Evolutionary conservation across 805 yeast genomes (phyloP), one percentile per base, ranked within the genome.

Genomic region (baker's yeast (Saccharomyces cerevisiae)): DNA sequence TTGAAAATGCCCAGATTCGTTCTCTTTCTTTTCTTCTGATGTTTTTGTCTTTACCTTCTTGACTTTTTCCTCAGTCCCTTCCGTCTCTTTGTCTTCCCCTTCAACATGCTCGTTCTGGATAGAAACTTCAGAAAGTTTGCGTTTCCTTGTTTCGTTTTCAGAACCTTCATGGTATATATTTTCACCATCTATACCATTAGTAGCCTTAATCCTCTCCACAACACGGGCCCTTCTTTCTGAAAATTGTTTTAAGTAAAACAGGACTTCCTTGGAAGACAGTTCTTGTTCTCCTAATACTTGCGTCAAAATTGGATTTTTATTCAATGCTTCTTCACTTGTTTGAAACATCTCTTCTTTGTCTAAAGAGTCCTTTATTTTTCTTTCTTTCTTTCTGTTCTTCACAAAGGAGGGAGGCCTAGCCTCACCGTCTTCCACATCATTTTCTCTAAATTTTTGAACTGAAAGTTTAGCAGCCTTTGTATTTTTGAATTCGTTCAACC

Each of bases 401-500:
- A 74, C 73, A 65, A 79, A 90, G 0, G 97, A 83, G 0, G 99
- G 99, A 1, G 99, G 99, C 46, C 22, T 22, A 9, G 13, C 51
- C 5, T 59, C 58, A 8, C 52, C 59, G 13, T 56, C 57, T 6
- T 61, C 59, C 0, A 57, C 48, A 6, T 61, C 69, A 1, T 78
- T 74, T 22, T 75, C 79, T 61, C 98, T 77, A 65, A 94, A 92
- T 47, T 82, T 85, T 48, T 79, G 76, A 21, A 94, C 83, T 0
- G 96, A 82, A 57, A 92, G 70, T 9, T 74, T 72, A 0, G 89
- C 96, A 0, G 96, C 83, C 17, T 79, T 74, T 0, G 98, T 90
- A 52, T 77, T 76, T 59, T 82, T 84, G 67, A 94, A 94, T 72
- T 94, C 99, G 61, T 86, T 86, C 60, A 94, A 77, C 60, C 99